A percentile compares a stretch with the other conserved stretches of the same genome.
These are phyloP conservation scores for Nakazawaea laoshanensis DNA, from an alignment of 805 yeast genomes.

Conservation along the genomic window DNA sequence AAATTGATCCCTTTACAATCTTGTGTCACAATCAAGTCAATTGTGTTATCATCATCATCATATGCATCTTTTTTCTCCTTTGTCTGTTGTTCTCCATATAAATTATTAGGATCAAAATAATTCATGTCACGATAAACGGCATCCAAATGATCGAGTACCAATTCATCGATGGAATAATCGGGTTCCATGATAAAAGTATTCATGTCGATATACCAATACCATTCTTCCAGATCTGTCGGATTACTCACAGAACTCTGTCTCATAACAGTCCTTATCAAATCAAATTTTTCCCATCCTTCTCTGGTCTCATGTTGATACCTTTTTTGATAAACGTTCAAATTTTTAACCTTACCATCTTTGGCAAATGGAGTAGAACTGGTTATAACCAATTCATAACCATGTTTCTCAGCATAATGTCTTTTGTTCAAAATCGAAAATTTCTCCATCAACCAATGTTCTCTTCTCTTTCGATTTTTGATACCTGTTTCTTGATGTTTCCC, in stretches of 20 bases:
- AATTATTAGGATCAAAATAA: conserved; percentile 27
- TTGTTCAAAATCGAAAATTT: conserved; percentile 38
- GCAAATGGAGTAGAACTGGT: conserved; percentile 15
- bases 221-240: conserved; percentile 18
- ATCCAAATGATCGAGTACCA: conserved; percentile 23
- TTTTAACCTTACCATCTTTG: conserved; percentile 19
- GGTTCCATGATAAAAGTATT: conserved; percentile 34
- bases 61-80: conserved; percentile 12
- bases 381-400: conserved; percentile 39
- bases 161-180: conserved; percentile 23
- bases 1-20: conserved; percentile 35
- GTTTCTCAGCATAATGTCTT: conserved; percentile 35
- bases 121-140: conserved; percentile 22
- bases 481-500: conserved; percentile 35
- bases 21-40: conserved; percentile 28
- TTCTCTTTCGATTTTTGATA: conserved; percentile 28
- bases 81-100: conserved; percentile 20
- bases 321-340: conserved; percentile 33
- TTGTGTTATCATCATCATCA: conserved; percentile 20
- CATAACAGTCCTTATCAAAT: conserved; percentile 25
- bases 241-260: conserved; percentile 19
- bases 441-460: conserved; percentile 37
- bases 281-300: conserved; percentile 37
- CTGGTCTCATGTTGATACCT: conserved; percentile 41
- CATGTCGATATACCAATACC: conserved; percentile 35